A percentile compares a stretch with the other conserved stretches of the same genome.
These are phyloP conservation scores for Coemansia sp. DNA, from an alignment of 192 early-diverging fungal genomes.

Conservation along the genomic window DNA sequence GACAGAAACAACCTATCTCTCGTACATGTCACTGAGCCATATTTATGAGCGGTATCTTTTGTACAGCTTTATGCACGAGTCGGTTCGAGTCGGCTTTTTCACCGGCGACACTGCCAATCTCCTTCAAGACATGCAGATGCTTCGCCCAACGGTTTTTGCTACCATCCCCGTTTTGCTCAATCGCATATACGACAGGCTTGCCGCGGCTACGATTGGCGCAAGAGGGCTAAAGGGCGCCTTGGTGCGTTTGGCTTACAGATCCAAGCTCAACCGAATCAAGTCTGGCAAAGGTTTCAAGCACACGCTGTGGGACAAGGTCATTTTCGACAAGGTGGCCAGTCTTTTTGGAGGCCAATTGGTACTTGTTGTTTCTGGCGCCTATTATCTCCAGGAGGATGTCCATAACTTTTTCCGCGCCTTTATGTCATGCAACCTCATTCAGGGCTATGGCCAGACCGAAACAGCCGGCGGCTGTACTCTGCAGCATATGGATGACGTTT, in stretches of 20 bases:
- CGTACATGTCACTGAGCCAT: slow-evolving; percentile 71
- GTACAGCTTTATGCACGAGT: slow-evolving; percentile 50
- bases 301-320: slow-evolving; percentile 79
- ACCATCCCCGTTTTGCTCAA: slow-evolving; percentile 77
- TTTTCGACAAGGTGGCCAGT: slow-evolving; percentile 78
- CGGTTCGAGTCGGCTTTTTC: slow-evolving; percentile 76
- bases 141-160: slow-evolving; percentile 75
- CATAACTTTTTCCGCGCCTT: slow-evolving; percentile 72
- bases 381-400: slow-evolving; percentile 70
- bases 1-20: no score
- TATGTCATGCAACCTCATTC: slow-evolving; percentile 34
- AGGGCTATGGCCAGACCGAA: not conserved
- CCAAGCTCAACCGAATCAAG: slow-evolving; percentile 60
- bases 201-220: slow-evolving; percentile 53
- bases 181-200: slow-evolving; percentile 74
- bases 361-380: slow-evolving; percentile 74
- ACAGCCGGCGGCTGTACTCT: not conserved
- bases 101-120: slow-evolving; percentile 68
- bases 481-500: not conserved
- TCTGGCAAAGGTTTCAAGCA: slow-evolving; percentile 63
- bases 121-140: slow-evolving; percentile 71
- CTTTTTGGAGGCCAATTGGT: slow-evolving; percentile 71
- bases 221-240: slow-evolving; percentile 46
- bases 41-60: slow-evolving; percentile 70
- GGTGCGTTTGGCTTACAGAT: slow-evolving; percentile 53